Evolutionary conservation across 768 basidiomycete species (phyloP).

Genomic region (Leccinum variicolor): DNA sequence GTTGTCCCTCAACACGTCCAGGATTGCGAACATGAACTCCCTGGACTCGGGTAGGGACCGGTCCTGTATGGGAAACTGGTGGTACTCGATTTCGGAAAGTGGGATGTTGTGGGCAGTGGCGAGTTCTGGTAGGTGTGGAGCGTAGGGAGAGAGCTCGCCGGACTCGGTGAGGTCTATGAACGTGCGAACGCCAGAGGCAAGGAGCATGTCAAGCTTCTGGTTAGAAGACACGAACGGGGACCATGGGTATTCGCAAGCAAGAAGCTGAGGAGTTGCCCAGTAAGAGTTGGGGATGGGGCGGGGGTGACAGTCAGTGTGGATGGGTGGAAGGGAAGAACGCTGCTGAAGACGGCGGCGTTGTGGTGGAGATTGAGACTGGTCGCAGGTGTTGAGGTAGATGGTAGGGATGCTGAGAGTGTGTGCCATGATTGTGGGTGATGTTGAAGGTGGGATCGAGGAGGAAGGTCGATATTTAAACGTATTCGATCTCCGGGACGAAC

Average conservation of each 20-base stretch:
- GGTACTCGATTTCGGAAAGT: slow-evolving; percentile 58
- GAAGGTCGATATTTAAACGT: slow-evolving; percentile 14
- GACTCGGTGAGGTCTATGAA: slow-evolving; percentile 84
- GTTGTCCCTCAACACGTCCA: slow-evolving; percentile 59
- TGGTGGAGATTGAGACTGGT: neutral
- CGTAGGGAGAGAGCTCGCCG: slow-evolving; percentile 72
- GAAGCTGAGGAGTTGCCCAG: slow-evolving; percentile 70
- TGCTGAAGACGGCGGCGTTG: slow-evolving; percentile 5
- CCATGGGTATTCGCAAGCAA: slow-evolving; percentile 85
- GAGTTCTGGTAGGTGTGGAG: slow-evolving; percentile 49
- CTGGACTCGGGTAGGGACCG: slow-evolving; percentile 59
- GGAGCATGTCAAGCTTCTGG: slow-evolving; percentile 72
- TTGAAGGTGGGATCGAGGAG: neutral
- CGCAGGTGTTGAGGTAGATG: slow-evolving; percentile 8
- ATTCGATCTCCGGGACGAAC: neutral
- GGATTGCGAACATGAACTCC: slow-evolving; percentile 55
- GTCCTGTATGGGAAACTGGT: slow-evolving; percentile 77
- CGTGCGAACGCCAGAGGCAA: slow-evolving; percentile 69
- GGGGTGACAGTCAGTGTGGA: slow-evolving; percentile 15
- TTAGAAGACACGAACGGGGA: slow-evolving; percentile 49
- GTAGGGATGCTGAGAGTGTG: slow-evolving; percentile 4
- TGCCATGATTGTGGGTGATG: slow-evolving; percentile 11
- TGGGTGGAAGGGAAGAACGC: slow-evolving; percentile 17
- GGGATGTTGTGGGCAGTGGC: slow-evolving; percentile 56
- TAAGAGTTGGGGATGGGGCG: slow-evolving; percentile 83